Conservation (phyloP, 73 alveolate genomes). For the Paraurostyla sp. region DNA sequence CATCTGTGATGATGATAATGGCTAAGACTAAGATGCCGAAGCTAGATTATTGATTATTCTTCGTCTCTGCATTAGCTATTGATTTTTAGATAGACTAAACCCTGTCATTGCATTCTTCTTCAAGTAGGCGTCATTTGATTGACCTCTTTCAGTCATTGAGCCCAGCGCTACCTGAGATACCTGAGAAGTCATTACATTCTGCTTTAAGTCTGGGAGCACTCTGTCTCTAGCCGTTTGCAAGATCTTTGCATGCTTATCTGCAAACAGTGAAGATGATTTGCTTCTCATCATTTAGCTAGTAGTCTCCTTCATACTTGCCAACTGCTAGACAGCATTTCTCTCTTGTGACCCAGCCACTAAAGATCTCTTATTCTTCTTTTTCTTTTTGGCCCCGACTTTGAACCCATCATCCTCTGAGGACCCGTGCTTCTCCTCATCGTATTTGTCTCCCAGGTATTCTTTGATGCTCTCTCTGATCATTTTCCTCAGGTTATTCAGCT, state of each 20-base stretch:
- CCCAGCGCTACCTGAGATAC: no score
- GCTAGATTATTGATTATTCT: neutral
- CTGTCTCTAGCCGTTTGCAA: neutral
- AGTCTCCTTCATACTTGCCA: no score
- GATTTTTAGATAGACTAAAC: neutral
- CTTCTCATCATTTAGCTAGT: conserved; percentile 40
- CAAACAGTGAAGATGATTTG: neutral
- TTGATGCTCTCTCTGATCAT: conserved; percentile 54
- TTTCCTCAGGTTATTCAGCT: conserved; percentile 34
- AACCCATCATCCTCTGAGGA: conserved; percentile 45
- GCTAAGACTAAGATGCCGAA: neutral
- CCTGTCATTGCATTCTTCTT: neutral
- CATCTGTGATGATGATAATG: neutral
- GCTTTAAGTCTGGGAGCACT: no score
- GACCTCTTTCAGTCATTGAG: no score
- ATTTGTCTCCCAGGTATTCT: conserved; percentile 62
- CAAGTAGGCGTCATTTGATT: no score
- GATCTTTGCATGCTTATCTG: conserved; percentile 28
- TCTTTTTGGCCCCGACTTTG: conserved; percentile 20
- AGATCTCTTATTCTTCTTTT: neutral
- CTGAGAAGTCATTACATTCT: neutral
- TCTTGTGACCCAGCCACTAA: no score
- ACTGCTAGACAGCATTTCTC: no score
- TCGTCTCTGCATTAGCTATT: neutral
- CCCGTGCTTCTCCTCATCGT: conserved; percentile 46